Percentiles rank a stretch among this genome's conserved stretches.
These are phyloP conservation scores for Cubamyces lactineus DNA, from an alignment of 768 basidiomycete genomes.

Conservation along the genomic window DNA sequence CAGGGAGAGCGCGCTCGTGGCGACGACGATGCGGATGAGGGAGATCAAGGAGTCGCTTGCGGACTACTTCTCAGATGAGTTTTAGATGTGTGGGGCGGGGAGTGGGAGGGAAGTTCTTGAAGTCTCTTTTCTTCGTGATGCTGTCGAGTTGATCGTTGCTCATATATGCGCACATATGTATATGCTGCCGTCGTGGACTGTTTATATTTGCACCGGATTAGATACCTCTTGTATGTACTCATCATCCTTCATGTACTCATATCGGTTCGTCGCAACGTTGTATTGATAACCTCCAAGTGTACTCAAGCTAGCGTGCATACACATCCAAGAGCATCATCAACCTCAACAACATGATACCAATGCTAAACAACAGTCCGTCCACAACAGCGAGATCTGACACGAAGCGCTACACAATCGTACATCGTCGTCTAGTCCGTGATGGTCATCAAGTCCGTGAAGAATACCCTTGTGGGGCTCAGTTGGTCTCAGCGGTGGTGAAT, in stretches of 20 bases:
- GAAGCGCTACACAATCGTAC: background rate
- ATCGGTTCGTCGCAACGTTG: background rate
- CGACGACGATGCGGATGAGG: conserved; percentile 47
- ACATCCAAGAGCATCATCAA: no score
- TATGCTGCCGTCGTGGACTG: background rate
- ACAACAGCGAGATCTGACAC: background rate
- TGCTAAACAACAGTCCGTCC: background rate
- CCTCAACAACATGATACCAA: no score
- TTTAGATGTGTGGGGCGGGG: conserved; percentile 12
- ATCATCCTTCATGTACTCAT: conserved; percentile 7
- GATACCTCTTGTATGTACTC: conserved; percentile 5
- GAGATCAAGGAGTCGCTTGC: conserved; percentile 51
- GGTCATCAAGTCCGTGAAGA: background rate
- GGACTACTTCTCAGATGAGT: conserved; percentile 50
- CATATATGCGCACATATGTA: background rate
- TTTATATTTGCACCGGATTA: conserved; percentile 5
- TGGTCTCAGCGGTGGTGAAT: conserved; percentile 35
- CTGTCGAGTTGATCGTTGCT: background rate
- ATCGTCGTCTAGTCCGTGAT: background rate
- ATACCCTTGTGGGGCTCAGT: background rate
- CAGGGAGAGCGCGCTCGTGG: conserved; percentile 45
- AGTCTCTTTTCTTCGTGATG: background rate
- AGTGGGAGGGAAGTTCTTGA: no score
- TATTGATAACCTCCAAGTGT: background rate
- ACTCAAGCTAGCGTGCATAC: no score